Evolutionary conservation across 2,329 filamentous ascomycete genomes (phyloP).

Genomic region (Grosmannia huntii): DNA sequence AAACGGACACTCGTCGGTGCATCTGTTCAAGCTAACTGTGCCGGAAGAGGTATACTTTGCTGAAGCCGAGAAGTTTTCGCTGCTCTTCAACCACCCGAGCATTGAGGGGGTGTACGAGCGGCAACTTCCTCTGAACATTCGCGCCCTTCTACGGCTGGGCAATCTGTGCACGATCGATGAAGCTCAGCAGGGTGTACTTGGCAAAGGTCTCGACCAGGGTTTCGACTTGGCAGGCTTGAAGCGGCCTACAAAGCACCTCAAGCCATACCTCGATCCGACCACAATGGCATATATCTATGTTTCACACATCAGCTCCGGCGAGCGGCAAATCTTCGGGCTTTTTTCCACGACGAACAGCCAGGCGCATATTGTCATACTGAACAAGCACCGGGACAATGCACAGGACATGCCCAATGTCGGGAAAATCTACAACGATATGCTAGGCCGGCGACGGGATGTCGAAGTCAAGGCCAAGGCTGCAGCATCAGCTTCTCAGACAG

Average conservation of each 20-base stretch:
- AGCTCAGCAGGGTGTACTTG: conserved; percentile 75
- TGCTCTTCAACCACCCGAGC: conserved; percentile 81
- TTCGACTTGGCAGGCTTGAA: conserved; percentile 75
- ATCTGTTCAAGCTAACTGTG: conserved; percentile 89
- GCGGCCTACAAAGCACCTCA: conserved; percentile 44
- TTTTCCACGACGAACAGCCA: conserved; percentile 74
- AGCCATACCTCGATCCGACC: conserved; percentile 61
- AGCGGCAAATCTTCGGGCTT: conserved; percentile 83
- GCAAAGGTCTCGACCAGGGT: conserved; percentile 82
- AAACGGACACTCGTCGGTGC: conserved; percentile 85
- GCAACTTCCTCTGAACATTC: conserved; percentile 73
- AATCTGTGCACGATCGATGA: conserved; percentile 91
- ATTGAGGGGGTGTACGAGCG: conserved; percentile 97
- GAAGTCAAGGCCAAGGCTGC: conserved; percentile 23
- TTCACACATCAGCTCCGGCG: conserved; percentile 82
- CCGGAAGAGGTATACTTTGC: conserved; percentile 77
- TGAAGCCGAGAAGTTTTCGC: conserved; percentile 68
- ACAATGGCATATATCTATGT: conserved; percentile 77
- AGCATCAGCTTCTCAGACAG: not conserved
- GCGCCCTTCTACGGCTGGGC: conserved; percentile 79
- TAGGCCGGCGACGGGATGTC: conserved; percentile 52
- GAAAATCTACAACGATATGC: conserved; percentile 71
- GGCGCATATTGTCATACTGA: conserved; percentile 80
- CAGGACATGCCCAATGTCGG: conserved; percentile 84
- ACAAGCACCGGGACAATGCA: conserved; percentile 60